phyloP scores from a whole-genome alignment of 2,329 filamentous ascomycete species.

The Magnaporthiopsis incrustans region DNA sequence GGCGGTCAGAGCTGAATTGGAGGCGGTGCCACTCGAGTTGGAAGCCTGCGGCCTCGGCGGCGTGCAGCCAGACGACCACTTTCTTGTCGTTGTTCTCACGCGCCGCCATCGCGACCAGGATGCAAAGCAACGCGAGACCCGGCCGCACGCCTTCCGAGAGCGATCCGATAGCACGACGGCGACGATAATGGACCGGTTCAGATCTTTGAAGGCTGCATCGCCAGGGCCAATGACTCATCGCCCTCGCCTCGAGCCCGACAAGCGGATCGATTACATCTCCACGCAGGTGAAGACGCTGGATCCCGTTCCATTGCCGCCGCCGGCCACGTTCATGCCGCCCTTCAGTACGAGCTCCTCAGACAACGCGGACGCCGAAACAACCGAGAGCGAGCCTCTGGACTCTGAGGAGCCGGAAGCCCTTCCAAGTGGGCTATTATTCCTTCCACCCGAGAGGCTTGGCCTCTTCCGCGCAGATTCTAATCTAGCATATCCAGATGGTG shows the following conservation, averaged over 20 bases:
- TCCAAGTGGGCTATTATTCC: conserved; percentile 1
- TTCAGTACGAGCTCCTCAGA: conserved; percentile 32
- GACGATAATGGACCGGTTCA: conserved; percentile 31
- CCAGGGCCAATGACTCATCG: not conserved
- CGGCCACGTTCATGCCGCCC: conserved; percentile 41
- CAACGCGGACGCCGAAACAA: conserved; percentile 9
- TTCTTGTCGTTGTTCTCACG: conserved; percentile 47
- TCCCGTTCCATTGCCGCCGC: conserved; percentile 42
- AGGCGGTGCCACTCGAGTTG: conserved; percentile 19
- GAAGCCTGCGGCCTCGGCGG: conserved; percentile 53
- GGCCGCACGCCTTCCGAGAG: conserved; percentile 6
- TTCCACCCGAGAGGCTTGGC: conserved; percentile 3
- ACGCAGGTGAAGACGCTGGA: conserved; percentile 33
- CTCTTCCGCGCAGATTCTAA: conserved; percentile 22
- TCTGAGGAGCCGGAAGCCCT: conserved; percentile 18
- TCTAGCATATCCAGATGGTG: conserved; percentile 29
- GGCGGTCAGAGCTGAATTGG: not conserved
- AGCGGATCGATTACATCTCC: conserved; percentile 35
- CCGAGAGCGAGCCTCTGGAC: conserved; percentile 16
- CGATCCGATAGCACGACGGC: conserved; percentile 26
- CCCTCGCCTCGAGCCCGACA: not conserved
- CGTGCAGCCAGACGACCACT: conserved; percentile 56
- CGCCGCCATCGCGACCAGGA: conserved; percentile 27
- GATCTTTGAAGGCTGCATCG: not conserved
- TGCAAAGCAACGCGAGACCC: conserved; percentile 6